phyloP scores from a whole-genome alignment of 2,329 filamentous ascomycete genomes.

The Exophiala mesophila region DNA sequence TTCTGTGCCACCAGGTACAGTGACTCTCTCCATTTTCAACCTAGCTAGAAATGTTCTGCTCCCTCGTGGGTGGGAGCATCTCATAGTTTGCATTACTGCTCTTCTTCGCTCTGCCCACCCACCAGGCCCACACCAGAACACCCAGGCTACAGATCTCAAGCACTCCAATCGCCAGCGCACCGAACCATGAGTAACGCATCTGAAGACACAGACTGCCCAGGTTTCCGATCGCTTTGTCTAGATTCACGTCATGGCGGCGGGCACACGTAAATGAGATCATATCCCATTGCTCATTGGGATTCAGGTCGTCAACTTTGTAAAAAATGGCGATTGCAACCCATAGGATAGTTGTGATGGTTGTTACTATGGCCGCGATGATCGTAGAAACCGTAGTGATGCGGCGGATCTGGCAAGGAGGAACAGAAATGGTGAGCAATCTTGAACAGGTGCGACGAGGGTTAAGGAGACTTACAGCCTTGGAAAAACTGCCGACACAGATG shows the following conservation, averaged over 20 bases:
- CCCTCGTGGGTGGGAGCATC: too few species aligned
- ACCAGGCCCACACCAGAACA: not conserved
- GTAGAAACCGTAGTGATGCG: not conserved
- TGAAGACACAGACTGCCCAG: not conserved
- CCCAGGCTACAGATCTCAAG: not conserved
- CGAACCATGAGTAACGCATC: not conserved
- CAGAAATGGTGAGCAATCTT: not conserved
- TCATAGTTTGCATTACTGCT: not conserved
- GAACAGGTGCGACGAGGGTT: not conserved
- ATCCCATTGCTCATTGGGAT: not conserved
- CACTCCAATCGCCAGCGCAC: not conserved
- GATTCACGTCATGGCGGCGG: not conserved
- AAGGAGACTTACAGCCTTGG: not conserved
- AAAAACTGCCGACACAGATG: not conserved
- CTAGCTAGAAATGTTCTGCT: too few species aligned
- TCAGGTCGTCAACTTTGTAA: not conserved
- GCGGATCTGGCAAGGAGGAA: not conserved
- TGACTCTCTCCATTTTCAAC: too few species aligned
- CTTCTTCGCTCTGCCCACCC: not conserved
- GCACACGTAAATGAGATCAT: not conserved
- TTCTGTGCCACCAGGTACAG: too few species aligned
- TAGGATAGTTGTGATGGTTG: not conserved
- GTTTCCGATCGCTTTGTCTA: not conserved
- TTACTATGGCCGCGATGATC: not conserved
- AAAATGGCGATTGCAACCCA: not conserved